These are phyloP conservation scores for Myrica gale DNA, from an alignment of 306 rosid species.

Conservation along the genomic window DNA sequence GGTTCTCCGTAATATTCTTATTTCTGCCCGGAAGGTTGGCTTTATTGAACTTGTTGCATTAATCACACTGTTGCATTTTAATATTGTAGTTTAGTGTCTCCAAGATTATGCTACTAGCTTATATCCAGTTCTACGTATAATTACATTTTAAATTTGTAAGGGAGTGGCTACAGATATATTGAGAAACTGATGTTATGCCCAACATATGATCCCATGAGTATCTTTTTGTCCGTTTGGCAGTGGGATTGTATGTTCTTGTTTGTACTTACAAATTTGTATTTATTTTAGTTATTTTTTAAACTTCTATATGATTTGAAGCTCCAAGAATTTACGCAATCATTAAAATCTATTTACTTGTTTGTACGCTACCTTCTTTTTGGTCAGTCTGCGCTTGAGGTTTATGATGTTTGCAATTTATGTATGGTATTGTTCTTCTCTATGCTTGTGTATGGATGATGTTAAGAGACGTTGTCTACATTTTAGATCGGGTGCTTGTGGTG, in stretches of 20 bases:
- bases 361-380: background rate
- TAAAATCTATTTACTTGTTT: background rate
- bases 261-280: background rate
- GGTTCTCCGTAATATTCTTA: constrained; percentile 57
- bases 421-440: background rate
- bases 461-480: background rate
- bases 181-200: background rate
- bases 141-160: background rate
- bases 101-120: background rate
- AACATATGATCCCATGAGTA: background rate
- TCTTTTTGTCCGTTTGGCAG: no score
- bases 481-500: no score
- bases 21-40: constrained; percentile 64
- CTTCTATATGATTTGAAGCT: background rate
- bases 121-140: background rate
- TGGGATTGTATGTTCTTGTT: background rate
- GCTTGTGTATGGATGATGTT: background rate
- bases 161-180: background rate
- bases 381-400: constrained; percentile 11
- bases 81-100: background rate
- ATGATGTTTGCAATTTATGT: constrained; percentile 1
- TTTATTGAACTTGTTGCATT: constrained; percentile 31
- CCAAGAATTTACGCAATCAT: background rate
- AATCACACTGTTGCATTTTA: constrained; percentile 24
- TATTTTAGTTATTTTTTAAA: background rate